A percentile compares a stretch with the other conserved stretches of the same genome.
Conservation (phyloP, 768 basidiomycete species). For the Amanita muscaria region DNA sequence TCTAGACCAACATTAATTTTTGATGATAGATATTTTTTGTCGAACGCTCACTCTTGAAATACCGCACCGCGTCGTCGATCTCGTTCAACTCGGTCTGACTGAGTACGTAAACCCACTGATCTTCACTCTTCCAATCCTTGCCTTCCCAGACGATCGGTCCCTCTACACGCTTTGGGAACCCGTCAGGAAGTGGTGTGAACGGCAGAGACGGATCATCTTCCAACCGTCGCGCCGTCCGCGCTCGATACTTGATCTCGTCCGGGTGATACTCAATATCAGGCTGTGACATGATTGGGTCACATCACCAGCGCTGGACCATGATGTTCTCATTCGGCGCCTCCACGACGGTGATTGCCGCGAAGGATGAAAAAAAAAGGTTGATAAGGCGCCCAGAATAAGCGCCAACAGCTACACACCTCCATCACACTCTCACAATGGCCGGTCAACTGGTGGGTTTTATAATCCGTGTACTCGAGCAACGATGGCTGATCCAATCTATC, state of each 20-base stretch:
- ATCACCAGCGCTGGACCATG: no score
- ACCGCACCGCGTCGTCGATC: conserved; percentile 26
- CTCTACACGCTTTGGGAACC: conserved; percentile 27
- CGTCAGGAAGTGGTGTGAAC: conserved; percentile 21
- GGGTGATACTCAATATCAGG: conserved; percentile 34
- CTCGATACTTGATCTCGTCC: conserved; percentile 29
- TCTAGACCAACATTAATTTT: neutral
- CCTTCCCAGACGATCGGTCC: conserved; percentile 36
- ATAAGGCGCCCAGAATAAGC: no score
- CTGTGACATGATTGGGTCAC: conserved; percentile 14
- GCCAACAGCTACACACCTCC: no score
- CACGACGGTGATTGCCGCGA: no score
- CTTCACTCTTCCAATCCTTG: conserved; percentile 30
- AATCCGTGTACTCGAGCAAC: no score
- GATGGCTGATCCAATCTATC: no score
- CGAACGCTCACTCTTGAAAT: conserved; percentile 21
- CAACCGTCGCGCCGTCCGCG: conserved; percentile 27
- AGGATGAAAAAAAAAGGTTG: no score
- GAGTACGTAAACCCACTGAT: conserved; percentile 31
- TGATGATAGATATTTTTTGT: neutral
- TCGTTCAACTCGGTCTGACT: conserved; percentile 25
- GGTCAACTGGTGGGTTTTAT: no score
- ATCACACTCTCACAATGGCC: no score
- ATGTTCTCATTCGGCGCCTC: no score
- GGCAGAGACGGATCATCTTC: conserved; percentile 24